A percentile compares a stretch with the other conserved stretches of the same genome.
Evolutionary conservation across 352 stramenopile species (phyloP).

Genomic region (Phytophthora sojae): DNA sequence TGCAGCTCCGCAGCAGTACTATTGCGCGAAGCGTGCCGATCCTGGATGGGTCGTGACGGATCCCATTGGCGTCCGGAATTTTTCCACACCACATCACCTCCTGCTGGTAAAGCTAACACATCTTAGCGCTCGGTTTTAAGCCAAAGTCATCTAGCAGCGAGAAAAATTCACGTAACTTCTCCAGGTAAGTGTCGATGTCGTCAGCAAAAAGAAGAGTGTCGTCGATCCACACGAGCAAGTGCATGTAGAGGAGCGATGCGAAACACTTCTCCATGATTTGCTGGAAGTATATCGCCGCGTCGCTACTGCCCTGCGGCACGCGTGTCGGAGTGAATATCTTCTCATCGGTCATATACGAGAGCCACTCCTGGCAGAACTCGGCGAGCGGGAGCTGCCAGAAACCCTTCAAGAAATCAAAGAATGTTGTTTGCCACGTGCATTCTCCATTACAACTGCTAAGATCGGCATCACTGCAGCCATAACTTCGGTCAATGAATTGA

Average conservation of each 20-base stretch:
- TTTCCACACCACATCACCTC: constrained; percentile 31
- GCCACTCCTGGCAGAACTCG: constrained; percentile 13
- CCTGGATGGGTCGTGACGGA: neutral
- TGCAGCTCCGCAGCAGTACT: constrained; percentile 3
- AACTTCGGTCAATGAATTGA: neutral
- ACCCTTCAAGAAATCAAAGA: constrained; percentile 14
- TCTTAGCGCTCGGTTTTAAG: constrained; percentile 30
- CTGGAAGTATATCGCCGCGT: constrained; percentile 4
- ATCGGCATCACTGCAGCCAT: constrained; percentile 24
- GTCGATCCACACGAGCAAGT: constrained; percentile 19
- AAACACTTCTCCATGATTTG: constrained; percentile 22
- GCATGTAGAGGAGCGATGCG: constrained; percentile 3
- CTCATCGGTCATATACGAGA: constrained; percentile 30
- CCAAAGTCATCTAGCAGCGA: constrained; percentile 23
- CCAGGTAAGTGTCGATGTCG: constrained; percentile 25
- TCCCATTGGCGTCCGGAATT: neutral
- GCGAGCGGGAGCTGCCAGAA: constrained; percentile 11
- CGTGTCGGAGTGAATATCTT: constrained; percentile 30
- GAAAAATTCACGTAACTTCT: constrained; percentile 29
- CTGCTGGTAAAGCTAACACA: constrained; percentile 26
- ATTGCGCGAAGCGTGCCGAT: neutral
- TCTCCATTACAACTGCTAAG: constrained; percentile 16
- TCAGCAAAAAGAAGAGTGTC: neutral
- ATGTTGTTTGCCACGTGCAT: constrained; percentile 14
- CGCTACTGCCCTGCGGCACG: constrained; percentile 18